A percentile compares a stretch with the other conserved stretches of the same genome.
phyloP scores from a whole-genome alignment of 2,329 filamentous ascomycete genomes.

The Ceratocystis huliohia region DNA sequence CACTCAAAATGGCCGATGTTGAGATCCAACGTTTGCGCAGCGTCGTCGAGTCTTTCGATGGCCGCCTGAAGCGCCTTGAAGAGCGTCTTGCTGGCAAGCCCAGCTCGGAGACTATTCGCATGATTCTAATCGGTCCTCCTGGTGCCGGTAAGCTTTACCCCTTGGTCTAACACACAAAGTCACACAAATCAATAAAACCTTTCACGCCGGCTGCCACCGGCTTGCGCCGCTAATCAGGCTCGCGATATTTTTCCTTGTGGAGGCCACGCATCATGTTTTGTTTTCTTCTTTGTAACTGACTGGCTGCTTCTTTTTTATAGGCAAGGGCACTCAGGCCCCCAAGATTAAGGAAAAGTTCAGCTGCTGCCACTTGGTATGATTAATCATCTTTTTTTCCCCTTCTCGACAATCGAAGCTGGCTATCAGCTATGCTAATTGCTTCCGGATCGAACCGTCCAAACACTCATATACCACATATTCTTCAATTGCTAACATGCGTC shows the following conservation, averaged over 20 bases:
- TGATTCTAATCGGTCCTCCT: constrained; percentile 95
- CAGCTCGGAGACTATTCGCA: constrained; percentile 60
- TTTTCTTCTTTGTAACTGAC: constrained; percentile 7
- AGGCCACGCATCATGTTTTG: background rate
- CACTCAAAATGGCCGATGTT: constrained; percentile 68
- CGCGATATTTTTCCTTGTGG: background rate
- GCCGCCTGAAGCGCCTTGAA: constrained; percentile 77
- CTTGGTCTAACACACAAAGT: background rate
- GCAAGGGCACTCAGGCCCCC: constrained; percentile 97
- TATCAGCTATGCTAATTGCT: background rate
- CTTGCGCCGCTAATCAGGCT: background rate
- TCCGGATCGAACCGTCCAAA: background rate
- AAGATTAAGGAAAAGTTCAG: constrained; percentile 97
- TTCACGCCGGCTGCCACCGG: background rate
- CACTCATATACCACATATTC: constrained; percentile 16
- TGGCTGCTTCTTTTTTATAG: constrained; percentile 35
- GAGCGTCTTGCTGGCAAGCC: constrained; percentile 48
- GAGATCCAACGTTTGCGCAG: constrained; percentile 75
- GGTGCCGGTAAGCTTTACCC: constrained; percentile 63
- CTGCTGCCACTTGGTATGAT: constrained; percentile 84
- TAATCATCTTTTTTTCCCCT: background rate
- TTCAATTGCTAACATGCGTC: constrained; percentile 18
- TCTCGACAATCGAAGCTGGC: background rate
- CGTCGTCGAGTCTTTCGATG: constrained; percentile 71
- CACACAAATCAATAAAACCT: background rate